Conservation (phyloP, 1,139 yeast species). For the Suhomyces taliae region DNA sequence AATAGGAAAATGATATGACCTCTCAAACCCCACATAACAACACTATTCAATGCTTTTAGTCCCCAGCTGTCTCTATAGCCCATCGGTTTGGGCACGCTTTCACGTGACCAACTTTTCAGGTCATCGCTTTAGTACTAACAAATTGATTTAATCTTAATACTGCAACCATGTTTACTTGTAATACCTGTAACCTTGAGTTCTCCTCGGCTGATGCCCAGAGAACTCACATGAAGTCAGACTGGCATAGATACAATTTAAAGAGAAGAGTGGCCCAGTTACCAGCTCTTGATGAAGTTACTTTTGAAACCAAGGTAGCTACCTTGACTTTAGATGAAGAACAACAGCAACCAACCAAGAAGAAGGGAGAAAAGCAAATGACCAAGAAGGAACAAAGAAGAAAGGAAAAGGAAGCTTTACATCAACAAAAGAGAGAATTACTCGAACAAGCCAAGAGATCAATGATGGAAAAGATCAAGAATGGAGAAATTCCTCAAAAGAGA, state of each 20-base stretch:
- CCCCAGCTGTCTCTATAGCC: background rate
- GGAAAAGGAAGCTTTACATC: conserved; percentile 63
- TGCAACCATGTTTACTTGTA: conserved; percentile 36
- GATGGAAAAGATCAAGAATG: conserved; percentile 34
- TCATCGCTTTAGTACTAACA: conserved; percentile 4
- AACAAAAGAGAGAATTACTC: conserved; percentile 60
- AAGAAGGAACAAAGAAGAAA: conserved; percentile 65
- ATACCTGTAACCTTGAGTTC: conserved; percentile 45
- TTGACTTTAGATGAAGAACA: conserved; percentile 23
- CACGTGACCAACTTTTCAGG: conserved; percentile 4
- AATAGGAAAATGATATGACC: background rate
- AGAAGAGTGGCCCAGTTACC: conserved; percentile 62
- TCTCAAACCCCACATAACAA: background rate
- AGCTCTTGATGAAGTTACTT: conserved; percentile 50
- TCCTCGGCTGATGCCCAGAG: conserved; percentile 43
- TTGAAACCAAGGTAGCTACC: conserved; percentile 46
- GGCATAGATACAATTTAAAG: conserved; percentile 71
- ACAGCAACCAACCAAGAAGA: conserved; percentile 16
- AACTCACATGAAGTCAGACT: conserved; percentile 61
- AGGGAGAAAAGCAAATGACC: conserved; percentile 40
- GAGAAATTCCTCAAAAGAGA: conserved; percentile 17
- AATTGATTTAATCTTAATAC: background rate
- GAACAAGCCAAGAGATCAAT: conserved; percentile 62
- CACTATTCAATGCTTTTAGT: background rate
- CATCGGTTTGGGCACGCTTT: conserved; percentile 2